phyloP scores from a whole-genome alignment of 2,329 filamentous ascomycete genomes.

The Pestalotiopsis sp. region DNA sequence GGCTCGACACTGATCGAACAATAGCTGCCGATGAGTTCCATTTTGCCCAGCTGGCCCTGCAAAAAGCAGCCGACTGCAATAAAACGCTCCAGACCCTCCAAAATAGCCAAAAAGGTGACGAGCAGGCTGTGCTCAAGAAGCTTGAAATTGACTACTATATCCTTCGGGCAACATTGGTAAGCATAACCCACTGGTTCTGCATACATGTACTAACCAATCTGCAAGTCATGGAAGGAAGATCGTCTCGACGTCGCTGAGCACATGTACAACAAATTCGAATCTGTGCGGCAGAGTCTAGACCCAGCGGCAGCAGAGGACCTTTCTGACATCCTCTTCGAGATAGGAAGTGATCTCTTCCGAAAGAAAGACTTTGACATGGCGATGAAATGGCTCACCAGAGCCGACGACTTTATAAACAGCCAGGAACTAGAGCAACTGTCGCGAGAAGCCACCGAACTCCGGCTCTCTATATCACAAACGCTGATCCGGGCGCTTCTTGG shows the following conservation, averaged over 20 bases:
- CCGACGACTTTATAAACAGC: conserved; percentile 59
- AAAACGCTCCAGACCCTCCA: conserved; percentile 37
- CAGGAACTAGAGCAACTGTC: conserved; percentile 60
- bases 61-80: conserved; percentile 64
- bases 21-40: conserved; percentile 56
- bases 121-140: conserved; percentile 32
- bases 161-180: conserved; percentile 68
- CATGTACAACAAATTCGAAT: conserved; percentile 66
- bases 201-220: conserved; percentile 6
- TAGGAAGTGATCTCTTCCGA: conserved; percentile 63
- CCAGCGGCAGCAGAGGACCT: conserved; percentile 60
- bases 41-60: conserved; percentile 63
- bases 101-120: conserved; percentile 29
- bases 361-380: conserved; percentile 59
- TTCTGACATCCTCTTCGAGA: conserved; percentile 70
- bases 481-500: conserved; percentile 59
- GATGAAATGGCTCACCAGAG: conserved; percentile 73
- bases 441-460: conserved; percentile 64
- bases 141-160: conserved; percentile 66
- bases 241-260: conserved; percentile 78
- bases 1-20: conserved; percentile 19
- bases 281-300: conserved; percentile 43
- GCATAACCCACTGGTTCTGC: conserved; percentile 25
- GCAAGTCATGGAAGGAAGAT: conserved; percentile 73
- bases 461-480: conserved; percentile 67